Conservation (phyloP, 148 eudicot genomes). For the Suaeda aralocaspica region DNA sequence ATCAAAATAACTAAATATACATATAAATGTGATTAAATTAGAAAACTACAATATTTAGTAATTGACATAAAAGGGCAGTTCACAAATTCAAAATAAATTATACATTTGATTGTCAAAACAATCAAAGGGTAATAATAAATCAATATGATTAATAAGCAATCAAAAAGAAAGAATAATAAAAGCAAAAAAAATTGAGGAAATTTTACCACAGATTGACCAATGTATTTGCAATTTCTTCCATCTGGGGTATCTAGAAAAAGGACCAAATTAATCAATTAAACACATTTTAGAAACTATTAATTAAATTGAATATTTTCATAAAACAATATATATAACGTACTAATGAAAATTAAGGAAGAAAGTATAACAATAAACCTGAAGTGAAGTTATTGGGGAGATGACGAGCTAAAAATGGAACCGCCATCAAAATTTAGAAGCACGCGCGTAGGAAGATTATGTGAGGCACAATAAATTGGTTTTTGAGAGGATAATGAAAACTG, state of each 20-base stretch:
- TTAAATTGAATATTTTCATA: not conserved
- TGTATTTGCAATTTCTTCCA: constrained; percentile 42
- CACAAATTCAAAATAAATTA: not conserved
- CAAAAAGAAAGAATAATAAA: not conserved
- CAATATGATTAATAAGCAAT: too few relatives aligned
- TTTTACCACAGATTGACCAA: constrained; percentile 50
- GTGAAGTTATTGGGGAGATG: constrained; percentile 14
- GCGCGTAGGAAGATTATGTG: too few relatives aligned
- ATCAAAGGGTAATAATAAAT: too few relatives aligned
- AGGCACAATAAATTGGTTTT: too few relatives aligned
- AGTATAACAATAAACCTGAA: constrained; percentile 9
- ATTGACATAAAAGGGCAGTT: too few relatives aligned
- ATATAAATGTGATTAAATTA: too few relatives aligned
- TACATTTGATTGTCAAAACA: too few relatives aligned
- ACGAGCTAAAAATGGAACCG: constrained; percentile 18
- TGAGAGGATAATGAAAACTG: too few relatives aligned
- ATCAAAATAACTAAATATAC: constrained; percentile 8
- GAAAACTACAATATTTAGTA: too few relatives aligned
- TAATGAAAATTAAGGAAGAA: not conserved
- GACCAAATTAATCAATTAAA: not conserved
- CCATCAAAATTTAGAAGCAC: constrained; percentile 10
- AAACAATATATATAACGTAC: not conserved
- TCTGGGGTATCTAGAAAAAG: constrained; percentile 15
- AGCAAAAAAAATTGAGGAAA: not conserved
- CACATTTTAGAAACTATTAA: not conserved